A percentile compares a stretch with the other conserved stretches of the same genome.
phyloP scores from a whole-genome alignment of 2,329 filamentous ascomycete genomes.

The Rhexocercosporidium sp. region DNA sequence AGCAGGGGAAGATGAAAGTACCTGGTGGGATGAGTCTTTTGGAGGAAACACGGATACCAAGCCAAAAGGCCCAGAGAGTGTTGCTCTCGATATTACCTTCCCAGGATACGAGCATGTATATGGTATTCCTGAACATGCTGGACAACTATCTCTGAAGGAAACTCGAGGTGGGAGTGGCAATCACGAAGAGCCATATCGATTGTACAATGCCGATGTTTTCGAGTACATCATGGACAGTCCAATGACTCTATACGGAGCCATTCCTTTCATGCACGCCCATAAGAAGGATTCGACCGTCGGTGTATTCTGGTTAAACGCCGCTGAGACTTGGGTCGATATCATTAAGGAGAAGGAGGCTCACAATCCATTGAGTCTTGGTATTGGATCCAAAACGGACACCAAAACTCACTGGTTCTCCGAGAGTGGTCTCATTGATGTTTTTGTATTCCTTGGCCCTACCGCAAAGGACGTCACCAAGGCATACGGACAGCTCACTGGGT shows the following conservation, averaged over 20 bases:
- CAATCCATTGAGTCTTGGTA: slow-evolving; percentile 79
- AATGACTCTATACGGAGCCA: slow-evolving; percentile 97
- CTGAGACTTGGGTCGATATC: slow-evolving; percentile 97
- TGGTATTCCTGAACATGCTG: slow-evolving; percentile 92
- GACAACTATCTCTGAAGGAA: slow-evolving; percentile 84
- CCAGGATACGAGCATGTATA: slow-evolving; percentile 90
- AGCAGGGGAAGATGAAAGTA: slow-evolving; percentile 75
- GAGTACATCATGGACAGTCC: slow-evolving; percentile 97
- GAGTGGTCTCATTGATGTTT: slow-evolving; percentile 85
- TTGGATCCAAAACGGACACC: slow-evolving; percentile 72
- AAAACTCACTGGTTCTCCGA: slow-evolving; percentile 98
- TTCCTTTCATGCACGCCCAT: slow-evolving; percentile 98
- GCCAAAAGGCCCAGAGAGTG: slow-evolving; percentile 90
- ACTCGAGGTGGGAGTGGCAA: slow-evolving; percentile 88
- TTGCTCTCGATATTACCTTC: slow-evolving; percentile 91
- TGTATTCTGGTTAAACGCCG: slow-evolving; percentile 96
- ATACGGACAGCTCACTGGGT: slow-evolving; percentile 91
- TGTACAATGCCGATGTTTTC: slow-evolving; percentile 98
- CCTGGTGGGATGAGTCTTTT: slow-evolving; percentile 98
- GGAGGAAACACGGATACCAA: slow-evolving; percentile 95
- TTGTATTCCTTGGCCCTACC: slow-evolving; percentile 90
- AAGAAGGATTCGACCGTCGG: slow-evolving; percentile 92
- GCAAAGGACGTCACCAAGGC: slow-evolving; percentile 80
- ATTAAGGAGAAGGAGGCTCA: slow-evolving; percentile 75
- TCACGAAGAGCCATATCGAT: slow-evolving; percentile 85